phyloP scores from a whole-genome alignment of 306 rosid species.

The Gynostemma pentaphyllum region DNA sequence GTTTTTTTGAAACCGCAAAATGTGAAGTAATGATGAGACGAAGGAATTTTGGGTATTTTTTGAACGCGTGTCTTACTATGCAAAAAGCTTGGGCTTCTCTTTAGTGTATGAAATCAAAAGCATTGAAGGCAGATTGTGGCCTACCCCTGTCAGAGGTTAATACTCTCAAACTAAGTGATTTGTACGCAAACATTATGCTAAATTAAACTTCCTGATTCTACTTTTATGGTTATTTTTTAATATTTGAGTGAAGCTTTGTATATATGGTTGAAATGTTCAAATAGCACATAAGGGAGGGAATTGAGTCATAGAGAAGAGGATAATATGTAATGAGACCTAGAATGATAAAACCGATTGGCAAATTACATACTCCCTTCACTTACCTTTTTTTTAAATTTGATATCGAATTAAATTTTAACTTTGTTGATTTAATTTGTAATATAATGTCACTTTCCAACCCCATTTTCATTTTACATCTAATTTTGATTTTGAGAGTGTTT shows the following conservation, averaged over 20 bases:
- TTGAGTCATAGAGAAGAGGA: too few relatives aligned
- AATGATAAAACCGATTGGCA: too few relatives aligned
- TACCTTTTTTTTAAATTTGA: neutral
- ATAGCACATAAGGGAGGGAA: neutral
- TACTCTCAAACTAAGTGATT: neutral
- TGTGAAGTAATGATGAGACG: constrained; percentile 27
- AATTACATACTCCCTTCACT: too few relatives aligned
- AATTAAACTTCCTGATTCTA: neutral
- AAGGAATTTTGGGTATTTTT: constrained; percentile 33
- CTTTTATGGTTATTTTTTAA: neutral
- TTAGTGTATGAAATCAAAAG: constrained; percentile 83
- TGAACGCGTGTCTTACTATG: constrained; percentile 82
- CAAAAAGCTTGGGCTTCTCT: constrained; percentile 99
- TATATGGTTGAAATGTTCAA: neutral
- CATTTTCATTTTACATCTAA: neutral
- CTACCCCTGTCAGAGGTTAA: constrained; percentile 72
- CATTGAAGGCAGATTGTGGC: constrained; percentile 86
- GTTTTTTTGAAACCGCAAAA: too few relatives aligned
- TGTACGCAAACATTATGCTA: neutral
- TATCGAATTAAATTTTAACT: too few relatives aligned
- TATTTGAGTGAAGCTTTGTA: neutral
- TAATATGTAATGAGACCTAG: too few relatives aligned
- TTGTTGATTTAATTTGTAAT: too few relatives aligned
- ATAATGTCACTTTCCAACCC: neutral
- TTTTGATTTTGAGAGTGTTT: neutral